These are phyloP conservation scores for Saturnispora kantuleensis DNA, from an alignment of 805 yeast species.

Conservation along the genomic window DNA sequence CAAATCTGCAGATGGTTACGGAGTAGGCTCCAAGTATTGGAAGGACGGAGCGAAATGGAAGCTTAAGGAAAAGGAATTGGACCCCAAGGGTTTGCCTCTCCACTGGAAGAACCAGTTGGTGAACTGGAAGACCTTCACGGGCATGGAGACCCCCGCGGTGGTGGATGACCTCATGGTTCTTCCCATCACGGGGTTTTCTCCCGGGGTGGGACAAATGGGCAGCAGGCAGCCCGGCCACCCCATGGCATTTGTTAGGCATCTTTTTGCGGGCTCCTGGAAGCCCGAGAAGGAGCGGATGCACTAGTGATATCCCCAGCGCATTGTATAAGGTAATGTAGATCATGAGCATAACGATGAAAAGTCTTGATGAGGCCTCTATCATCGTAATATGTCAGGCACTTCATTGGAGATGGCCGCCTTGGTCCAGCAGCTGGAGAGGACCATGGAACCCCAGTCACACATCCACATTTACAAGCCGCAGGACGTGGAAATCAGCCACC, in stretches of 20 bases:
- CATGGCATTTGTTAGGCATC: conserved; percentile 51
- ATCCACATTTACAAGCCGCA: too few species aligned
- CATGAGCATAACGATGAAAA: neutral
- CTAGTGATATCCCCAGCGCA: neutral
- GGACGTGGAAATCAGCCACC: too few species aligned
- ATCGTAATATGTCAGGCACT: too few species aligned
- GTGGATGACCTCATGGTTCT: conserved; percentile 61
- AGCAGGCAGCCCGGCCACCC: conserved; percentile 33
- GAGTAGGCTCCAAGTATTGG: conserved; percentile 26
- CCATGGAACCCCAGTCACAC: too few species aligned
- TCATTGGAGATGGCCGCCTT: too few species aligned
- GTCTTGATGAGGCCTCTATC: too few species aligned
- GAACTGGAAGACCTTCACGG: conserved; percentile 57
- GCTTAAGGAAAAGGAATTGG: conserved; percentile 16
- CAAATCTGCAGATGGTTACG: conserved; percentile 25
- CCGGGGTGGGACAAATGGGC: conserved; percentile 66
- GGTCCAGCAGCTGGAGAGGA: too few species aligned
- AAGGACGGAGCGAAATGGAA: conserved; percentile 14
- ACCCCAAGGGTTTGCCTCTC: conserved; percentile 18
- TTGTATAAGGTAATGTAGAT: too few species aligned
- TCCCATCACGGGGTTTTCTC: conserved; percentile 63
- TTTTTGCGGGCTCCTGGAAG: conserved; percentile 63
- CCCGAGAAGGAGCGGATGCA: conserved; percentile 17
- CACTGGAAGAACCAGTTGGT: conserved; percentile 25
- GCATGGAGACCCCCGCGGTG: conserved; percentile 42